Evolutionary conservation across 805 yeast genomes (phyloP).

Genomic region (Ogataea populi-albae): DNA sequence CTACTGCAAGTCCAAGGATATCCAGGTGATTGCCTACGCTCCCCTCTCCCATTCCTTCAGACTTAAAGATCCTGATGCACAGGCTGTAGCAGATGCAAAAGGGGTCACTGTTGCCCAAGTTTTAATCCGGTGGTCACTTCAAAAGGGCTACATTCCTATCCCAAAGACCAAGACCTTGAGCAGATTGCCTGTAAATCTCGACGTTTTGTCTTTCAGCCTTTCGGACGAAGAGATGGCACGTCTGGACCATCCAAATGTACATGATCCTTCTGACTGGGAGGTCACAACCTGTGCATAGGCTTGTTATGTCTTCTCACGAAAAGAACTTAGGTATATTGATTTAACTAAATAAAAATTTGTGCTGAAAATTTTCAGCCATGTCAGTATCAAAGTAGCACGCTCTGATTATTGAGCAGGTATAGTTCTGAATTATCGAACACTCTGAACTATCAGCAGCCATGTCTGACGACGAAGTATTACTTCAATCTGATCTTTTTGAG

Average conservation of each 20-base stretch:
- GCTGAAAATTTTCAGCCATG: too few species aligned
- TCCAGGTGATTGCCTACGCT: conserved; percentile 72
- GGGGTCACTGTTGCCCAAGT: conserved; percentile 58
- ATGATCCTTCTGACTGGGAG: conserved; percentile 79
- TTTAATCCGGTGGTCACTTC: conserved; percentile 68
- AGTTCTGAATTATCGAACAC: too few species aligned
- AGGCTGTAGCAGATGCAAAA: conserved; percentile 46
- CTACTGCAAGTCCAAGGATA: conserved; percentile 52
- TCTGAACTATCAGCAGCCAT: too few species aligned
- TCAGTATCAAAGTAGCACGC: too few species aligned
- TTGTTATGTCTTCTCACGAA: too few species aligned
- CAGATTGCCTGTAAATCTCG: conserved; percentile 54
- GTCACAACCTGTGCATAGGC: conserved; percentile 58
- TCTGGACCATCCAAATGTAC: conserved; percentile 50
- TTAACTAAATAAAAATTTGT: too few species aligned
- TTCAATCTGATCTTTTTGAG: conserved; percentile 59
- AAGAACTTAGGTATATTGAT: too few species aligned
- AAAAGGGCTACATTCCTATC: conserved; percentile 68
- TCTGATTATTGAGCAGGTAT: too few species aligned
- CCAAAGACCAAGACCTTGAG: conserved; percentile 58
- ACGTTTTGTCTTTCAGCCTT: conserved; percentile 50
- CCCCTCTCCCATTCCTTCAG: conserved; percentile 67
- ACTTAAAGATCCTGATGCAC: conserved; percentile 52
- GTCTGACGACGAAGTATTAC: conserved; percentile 21
- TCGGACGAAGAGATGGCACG: conserved; percentile 38